Conservation (phyloP, 805 yeast genomes). For the Zygotorulaspora florentina region DNA sequence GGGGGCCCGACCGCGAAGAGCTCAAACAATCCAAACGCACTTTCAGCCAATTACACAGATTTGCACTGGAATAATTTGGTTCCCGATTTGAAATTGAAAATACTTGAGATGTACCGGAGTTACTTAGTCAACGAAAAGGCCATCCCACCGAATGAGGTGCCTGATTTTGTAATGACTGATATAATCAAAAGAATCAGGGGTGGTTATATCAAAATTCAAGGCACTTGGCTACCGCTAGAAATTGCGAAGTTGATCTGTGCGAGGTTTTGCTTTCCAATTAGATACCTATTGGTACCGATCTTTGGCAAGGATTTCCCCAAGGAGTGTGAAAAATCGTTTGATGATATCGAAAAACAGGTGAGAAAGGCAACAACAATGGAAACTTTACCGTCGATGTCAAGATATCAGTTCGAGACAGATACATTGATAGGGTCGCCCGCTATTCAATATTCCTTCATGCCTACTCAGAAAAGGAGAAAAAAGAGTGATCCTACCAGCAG, state of each 20-base stretch:
- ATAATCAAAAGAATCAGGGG: slow-evolving; percentile 70
- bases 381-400: background rate
- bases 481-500: background rate
- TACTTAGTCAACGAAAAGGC: slow-evolving; percentile 12
- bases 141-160: slow-evolving; percentile 12
- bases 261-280: slow-evolving; percentile 70
- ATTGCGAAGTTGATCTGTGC: slow-evolving; percentile 65
- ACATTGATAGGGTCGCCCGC: background rate
- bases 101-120: slow-evolving; percentile 16
- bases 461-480: background rate
- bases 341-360: slow-evolving; percentile 3
- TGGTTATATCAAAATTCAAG: slow-evolving; percentile 87
- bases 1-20: background rate
- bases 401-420: background rate
- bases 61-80: slow-evolving; percentile 33
- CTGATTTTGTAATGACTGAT: slow-evolving; percentile 18
- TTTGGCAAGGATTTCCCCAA: slow-evolving; percentile 64
- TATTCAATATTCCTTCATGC: background rate
- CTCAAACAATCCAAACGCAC: background rate
- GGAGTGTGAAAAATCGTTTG: slow-evolving; percentile 29
- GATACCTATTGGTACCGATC: slow-evolving; percentile 71
- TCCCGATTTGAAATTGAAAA: slow-evolving; percentile 16
- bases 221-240: slow-evolving; percentile 82
- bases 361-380: background rate
- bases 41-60: slow-evolving; percentile 22